Percentiles rank a stretch among this genome's conserved stretches.
Evolutionary conservation across 108 stramenopile genomes (phyloP).

Genomic region (Nitzschia putrida): DNA sequence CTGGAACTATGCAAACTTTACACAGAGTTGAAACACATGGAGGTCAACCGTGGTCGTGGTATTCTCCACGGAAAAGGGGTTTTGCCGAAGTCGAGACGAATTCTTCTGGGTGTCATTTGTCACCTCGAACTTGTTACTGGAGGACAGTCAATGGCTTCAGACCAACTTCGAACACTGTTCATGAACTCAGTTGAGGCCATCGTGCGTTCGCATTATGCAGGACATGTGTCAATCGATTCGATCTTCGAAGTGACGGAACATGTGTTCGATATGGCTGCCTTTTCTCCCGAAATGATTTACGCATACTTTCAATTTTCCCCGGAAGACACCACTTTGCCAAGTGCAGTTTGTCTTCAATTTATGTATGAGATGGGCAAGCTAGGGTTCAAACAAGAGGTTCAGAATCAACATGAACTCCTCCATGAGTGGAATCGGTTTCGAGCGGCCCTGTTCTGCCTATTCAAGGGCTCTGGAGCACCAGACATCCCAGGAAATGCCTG

Average conservation of each 20-base stretch:
- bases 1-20: constrained; percentile 57
- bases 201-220: neutral
- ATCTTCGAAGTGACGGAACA: constrained; percentile 59
- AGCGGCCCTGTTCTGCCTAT: constrained; percentile 52
- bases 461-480: constrained; percentile 38
- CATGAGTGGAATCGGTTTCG: constrained; percentile 74
- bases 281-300: constrained; percentile 47
- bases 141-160: constrained; percentile 30
- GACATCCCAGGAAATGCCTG: constrained; percentile 41
- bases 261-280: constrained; percentile 64
- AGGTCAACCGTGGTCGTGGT: constrained; percentile 45
- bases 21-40: constrained; percentile 52
- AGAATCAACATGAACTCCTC: constrained; percentile 12
- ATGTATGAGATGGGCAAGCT: constrained; percentile 12
- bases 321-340: neutral
- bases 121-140: constrained; percentile 39
- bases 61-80: constrained; percentile 52
- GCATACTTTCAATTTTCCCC: constrained; percentile 24
- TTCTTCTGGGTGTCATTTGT: constrained; percentile 62
- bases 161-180: constrained; percentile 30
- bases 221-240: constrained; percentile 25
- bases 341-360: constrained; percentile 21
- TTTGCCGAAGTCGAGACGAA: constrained; percentile 70
- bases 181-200: constrained; percentile 25
- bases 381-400: constrained; percentile 1